phyloP scores from a whole-genome alignment of 805 yeast species.

The Spathaspora girioi region DNA sequence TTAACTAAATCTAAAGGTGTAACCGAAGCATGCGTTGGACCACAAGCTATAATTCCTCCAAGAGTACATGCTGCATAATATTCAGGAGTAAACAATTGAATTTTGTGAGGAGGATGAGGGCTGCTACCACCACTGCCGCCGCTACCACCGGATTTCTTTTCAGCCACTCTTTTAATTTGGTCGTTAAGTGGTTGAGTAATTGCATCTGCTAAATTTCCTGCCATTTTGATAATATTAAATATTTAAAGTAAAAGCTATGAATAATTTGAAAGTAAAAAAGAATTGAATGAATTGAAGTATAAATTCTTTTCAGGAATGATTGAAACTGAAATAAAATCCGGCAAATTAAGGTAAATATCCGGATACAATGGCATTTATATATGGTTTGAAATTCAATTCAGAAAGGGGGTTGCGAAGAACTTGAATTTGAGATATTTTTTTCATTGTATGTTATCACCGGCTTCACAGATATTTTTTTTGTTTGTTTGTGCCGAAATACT shows the following conservation, averaged over 20 bases:
- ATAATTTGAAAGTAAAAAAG: neutral
- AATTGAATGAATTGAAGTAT: neutral
- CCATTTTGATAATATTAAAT: conserved; percentile 8
- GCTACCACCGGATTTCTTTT: conserved; percentile 2
- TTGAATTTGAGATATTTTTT: conserved; percentile 1
- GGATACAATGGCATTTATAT: neutral
- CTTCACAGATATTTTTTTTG: neutral
- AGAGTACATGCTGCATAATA: conserved; percentile 71
- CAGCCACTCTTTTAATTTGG: conserved; percentile 16
- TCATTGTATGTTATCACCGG: neutral
- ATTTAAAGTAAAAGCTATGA: neutral
- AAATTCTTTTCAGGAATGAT: neutral
- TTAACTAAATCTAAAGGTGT: conserved; percentile 93
- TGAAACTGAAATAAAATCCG: neutral
- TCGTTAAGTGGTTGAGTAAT: conserved; percentile 29
- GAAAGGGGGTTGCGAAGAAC: neutral
- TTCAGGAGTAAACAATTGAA: conserved; percentile 55
- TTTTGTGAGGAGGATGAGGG: conserved; percentile 15
- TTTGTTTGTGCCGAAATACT: neutral
- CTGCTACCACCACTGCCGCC: neutral
- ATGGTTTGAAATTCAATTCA: neutral
- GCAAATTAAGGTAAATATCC: neutral
- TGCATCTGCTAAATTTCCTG: conserved; percentile 23
- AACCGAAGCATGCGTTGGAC: conserved; percentile 92
- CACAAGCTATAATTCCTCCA: conserved; percentile 87